Conservation (phyloP, 331 rosid species). For the Malus hybrid region DNA sequence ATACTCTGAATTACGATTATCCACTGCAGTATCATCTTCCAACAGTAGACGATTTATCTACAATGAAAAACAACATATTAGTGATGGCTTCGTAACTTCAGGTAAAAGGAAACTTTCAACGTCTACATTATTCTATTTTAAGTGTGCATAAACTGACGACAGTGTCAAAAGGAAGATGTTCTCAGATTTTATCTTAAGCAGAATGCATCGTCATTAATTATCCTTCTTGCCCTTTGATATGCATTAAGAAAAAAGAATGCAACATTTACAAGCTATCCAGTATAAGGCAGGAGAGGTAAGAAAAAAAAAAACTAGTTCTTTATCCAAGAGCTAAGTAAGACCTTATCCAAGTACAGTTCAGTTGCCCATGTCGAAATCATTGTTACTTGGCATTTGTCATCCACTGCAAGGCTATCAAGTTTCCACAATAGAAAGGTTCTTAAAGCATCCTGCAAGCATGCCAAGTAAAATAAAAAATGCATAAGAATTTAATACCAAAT, state of each 20-base stretch:
- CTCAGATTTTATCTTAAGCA: background rate
- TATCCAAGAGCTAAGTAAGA: constrained; percentile 20
- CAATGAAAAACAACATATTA: constrained; percentile 8
- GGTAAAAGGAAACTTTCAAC: background rate
- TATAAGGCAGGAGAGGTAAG: background rate
- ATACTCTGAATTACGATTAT: constrained; percentile 62
- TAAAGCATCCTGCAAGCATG: constrained; percentile 72
- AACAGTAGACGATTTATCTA: constrained; percentile 87
- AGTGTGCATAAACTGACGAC: background rate
- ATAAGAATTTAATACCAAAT: background rate
- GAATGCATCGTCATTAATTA: background rate
- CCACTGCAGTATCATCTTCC: constrained; percentile 83
- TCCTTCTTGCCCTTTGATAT: background rate
- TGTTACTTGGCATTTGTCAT: constrained; percentile 95
- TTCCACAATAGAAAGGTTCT: constrained; percentile 85
- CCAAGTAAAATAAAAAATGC: constrained; percentile 14
- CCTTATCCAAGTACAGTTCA: constrained; percentile 96
- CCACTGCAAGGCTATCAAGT: constrained; percentile 74
- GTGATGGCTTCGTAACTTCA: background rate
- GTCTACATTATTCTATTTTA: background rate
- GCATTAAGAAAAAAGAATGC: background rate
- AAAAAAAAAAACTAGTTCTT: background rate
- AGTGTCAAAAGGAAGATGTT: background rate
- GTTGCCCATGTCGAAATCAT: constrained; percentile 98
- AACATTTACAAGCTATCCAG: background rate